Conservation (phyloP, 1,139 yeast genomes). For the Martiniozyma asiatica region DNA sequence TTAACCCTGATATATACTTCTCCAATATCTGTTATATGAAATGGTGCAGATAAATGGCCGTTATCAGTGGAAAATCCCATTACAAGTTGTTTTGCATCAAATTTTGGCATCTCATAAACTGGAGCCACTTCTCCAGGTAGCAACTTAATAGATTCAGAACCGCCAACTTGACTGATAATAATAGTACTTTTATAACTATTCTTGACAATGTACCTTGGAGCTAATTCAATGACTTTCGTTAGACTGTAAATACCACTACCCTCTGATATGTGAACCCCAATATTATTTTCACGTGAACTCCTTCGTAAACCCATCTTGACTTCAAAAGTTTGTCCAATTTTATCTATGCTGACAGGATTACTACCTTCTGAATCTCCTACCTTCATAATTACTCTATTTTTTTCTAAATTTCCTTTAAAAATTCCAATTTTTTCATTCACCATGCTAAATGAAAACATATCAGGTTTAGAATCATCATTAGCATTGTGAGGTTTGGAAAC, state of each 20-base stretch:
- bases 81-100: constrained; percentile 40
- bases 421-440: constrained; percentile 28
- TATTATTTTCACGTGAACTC: constrained; percentile 54
- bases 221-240: constrained; percentile 65
- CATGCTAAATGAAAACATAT: constrained; percentile 66
- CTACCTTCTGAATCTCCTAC: constrained; percentile 72
- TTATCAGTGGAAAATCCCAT: constrained; percentile 48
- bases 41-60: constrained; percentile 80
- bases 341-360: constrained; percentile 70
- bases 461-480: constrained; percentile 33
- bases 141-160: constrained; percentile 34
- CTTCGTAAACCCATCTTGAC: constrained; percentile 46
- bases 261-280: constrained; percentile 67
- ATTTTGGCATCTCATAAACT: constrained; percentile 46
- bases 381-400: constrained; percentile 57
- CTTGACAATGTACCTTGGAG: constrained; percentile 72
- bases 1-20: constrained; percentile 61
- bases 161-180: constrained; percentile 59
- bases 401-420: constrained; percentile 25
- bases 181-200: constrained; percentile 50
- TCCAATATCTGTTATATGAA: constrained; percentile 74
- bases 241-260: constrained; percentile 80
- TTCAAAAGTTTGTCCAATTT: constrained; percentile 74
- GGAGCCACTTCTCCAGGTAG: constrained; percentile 45
- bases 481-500: constrained; percentile 22